phyloP scores from a whole-genome alignment of 192 early-diverging fungal species.

The Chytriomyces sp. region DNA sequence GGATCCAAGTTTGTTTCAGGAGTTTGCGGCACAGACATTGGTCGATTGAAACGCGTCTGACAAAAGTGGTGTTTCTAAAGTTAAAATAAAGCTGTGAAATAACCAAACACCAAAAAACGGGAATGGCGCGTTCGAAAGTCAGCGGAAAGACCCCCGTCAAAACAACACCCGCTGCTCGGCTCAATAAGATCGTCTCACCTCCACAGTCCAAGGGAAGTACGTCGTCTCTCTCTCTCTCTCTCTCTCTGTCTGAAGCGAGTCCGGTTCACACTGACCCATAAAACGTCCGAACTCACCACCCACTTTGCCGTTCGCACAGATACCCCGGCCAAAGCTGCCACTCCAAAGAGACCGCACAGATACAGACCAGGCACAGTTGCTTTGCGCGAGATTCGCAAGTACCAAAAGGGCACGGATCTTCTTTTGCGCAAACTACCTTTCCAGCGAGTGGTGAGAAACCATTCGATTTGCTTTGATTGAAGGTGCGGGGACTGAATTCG shows the following conservation, averaged over 20 bases:
- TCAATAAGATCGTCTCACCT: not conserved
- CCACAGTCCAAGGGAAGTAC: not conserved
- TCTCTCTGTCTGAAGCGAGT: not conserved
- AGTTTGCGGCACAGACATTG: not conserved
- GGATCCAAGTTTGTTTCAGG: slow-evolving; percentile 13
- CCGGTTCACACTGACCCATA: too few relatives aligned
- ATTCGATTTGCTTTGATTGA: not conserved
- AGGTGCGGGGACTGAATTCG: not conserved
- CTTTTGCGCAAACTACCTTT: slow-evolving; percentile 87
- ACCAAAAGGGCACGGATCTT: slow-evolving; percentile 81
- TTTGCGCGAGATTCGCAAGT: slow-evolving; percentile 81
- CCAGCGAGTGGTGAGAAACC: slow-evolving; percentile 66
- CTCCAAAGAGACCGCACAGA: slow-evolving; percentile 48
- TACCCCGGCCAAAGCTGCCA: not conserved
- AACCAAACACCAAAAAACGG: not conserved
- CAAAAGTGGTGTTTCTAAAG: not conserved
- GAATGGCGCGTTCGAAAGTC: slow-evolving; percentile 15
- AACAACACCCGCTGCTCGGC: not conserved
- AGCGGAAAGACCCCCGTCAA: slow-evolving; percentile 14
- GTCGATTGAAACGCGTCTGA: not conserved
- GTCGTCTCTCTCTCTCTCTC: not conserved
- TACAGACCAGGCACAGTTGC: slow-evolving; percentile 81
- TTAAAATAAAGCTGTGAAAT: too few relatives aligned
- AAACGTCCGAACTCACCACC: not conserved
- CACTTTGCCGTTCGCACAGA: not conserved